Evolutionary conservation across 768 basidiomycete genomes (phyloP).

Genomic region (Mycena maculata): DNA sequence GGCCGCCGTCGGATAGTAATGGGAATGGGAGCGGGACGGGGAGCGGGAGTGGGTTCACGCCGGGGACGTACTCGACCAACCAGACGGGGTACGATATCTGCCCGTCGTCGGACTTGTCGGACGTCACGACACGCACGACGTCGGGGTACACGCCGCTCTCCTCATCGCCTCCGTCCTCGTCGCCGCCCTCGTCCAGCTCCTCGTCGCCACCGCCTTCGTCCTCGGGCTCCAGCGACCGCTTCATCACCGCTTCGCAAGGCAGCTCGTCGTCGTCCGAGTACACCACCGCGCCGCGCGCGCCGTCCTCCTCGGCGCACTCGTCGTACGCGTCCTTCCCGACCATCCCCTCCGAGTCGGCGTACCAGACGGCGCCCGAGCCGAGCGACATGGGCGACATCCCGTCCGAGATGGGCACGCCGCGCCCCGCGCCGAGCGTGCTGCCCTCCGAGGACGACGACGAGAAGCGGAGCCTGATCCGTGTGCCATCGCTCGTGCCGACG

Average conservation of each 20-base stretch:
- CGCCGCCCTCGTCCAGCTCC: slow-evolving; percentile 37
- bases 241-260: slow-evolving; percentile 58
- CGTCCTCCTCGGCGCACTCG: slow-evolving; percentile 51
- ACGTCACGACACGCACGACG: slow-evolving; percentile 48
- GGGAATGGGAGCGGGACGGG: slow-evolving; percentile 33
- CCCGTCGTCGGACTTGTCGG: slow-evolving; percentile 62
- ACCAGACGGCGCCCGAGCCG: slow-evolving; percentile 45
- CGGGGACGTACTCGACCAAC: slow-evolving; percentile 53
- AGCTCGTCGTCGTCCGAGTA: slow-evolving; percentile 56
- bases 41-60: slow-evolving; percentile 37
- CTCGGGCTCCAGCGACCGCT: slow-evolving; percentile 51
- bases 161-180: slow-evolving; percentile 25
- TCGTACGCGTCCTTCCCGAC: slow-evolving; percentile 70
- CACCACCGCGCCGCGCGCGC: slow-evolving; percentile 50
- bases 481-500: slow-evolving; percentile 35
- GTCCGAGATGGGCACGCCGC: slow-evolving; percentile 55
- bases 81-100: slow-evolving; percentile 68
- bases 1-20: slow-evolving; percentile 24
- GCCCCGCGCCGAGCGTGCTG: slow-evolving; percentile 49
- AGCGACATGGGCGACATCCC: slow-evolving; percentile 56
- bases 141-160: slow-evolving; percentile 42
- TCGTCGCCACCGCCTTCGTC: slow-evolving; percentile 48
- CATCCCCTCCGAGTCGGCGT: slow-evolving; percentile 66
- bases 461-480: slow-evolving; percentile 28
- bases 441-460: slow-evolving; percentile 43